These are phyloP conservation scores for Fusarium oligoseptatum DNA, from an alignment of 2,329 filamentous ascomycete genomes.

Conservation along the genomic window DNA sequence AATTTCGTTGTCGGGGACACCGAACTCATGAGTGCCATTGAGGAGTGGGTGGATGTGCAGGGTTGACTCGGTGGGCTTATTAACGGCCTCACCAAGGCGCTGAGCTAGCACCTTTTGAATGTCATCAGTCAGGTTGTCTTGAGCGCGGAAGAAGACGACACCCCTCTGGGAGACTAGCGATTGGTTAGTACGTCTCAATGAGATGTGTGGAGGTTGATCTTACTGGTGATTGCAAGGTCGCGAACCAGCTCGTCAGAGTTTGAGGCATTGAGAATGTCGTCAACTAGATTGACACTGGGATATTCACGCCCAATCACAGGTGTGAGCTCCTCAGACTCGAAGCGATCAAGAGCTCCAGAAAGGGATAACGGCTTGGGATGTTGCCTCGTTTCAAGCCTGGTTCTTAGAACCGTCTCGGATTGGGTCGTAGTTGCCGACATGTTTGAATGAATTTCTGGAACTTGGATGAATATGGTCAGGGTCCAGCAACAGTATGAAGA, in stretches of 20 bases:
- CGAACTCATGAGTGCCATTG: constrained; percentile 66
- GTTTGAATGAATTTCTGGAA: neutral
- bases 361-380: constrained; percentile 9
- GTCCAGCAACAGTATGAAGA: neutral
- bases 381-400: constrained; percentile 4
- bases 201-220: neutral
- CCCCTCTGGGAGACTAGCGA: constrained; percentile 69
- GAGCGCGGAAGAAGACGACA: constrained; percentile 74
- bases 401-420: neutral
- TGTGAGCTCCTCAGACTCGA: constrained; percentile 50
- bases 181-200: neutral
- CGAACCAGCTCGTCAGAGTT: constrained; percentile 69
- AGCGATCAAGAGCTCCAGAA: constrained; percentile 25
- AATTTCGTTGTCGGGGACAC: constrained; percentile 66
- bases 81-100: constrained; percentile 69
- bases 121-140: constrained; percentile 68
- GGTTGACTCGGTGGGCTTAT: constrained; percentile 68
- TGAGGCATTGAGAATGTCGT: constrained; percentile 58
- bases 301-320: constrained; percentile 70
- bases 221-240: constrained; percentile 73
- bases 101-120: constrained; percentile 72
- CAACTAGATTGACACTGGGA: constrained; percentile 61
- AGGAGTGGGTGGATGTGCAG: constrained; percentile 72
- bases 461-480: neutral
- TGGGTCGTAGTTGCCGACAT: neutral